Base-by-base conservation (phyloP, 805 yeast species). In the Saccharomycopsis oosterbeekiorum region DNA sequence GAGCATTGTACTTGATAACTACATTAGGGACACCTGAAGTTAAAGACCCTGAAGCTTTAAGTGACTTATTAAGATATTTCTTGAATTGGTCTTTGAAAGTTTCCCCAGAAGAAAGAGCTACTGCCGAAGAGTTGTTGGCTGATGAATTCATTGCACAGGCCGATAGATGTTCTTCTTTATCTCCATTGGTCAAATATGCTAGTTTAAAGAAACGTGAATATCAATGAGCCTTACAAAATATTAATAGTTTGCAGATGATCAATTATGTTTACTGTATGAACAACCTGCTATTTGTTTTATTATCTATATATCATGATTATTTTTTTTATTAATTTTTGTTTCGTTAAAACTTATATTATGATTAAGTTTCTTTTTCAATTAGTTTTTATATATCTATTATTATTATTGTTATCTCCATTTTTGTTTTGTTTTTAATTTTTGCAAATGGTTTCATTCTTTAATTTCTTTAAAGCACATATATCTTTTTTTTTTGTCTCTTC, bases 1-100 rank as follows among this genome's bases (percentile, higher is more conserved):
- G 96, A 69, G 98, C 98, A 0, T 77, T 94, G 58, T 94, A 92
- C 73, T 78, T 94, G 72, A 94, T 94, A 77, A 96, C 97, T 3
- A 90, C 97, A 0, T 93, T 89, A 69, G 99, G 99, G 58, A 94
- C 98, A 0, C 99, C 99, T 19, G 85, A 85, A 67, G 78, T 94
- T 69, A 91, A 92, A 72, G 90, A 91, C 68, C 94, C 96, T 1
- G 96, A 89, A 60, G 51, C 84, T 5, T 75, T 94, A 58, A 84
- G 92, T 64, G 74, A 79, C 56, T 80, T 78, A 21, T 76, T 94
- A 70, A 82, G 84, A 67, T 75, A 78, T 58, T 94, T 94, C 69
- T 78, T 94, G 68, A 80, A 84, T 41, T 80, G 85, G 79, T 86
- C 94, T 70, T 77, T 93, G 64, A 88, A 85, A 66, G 97, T 92